A percentile compares a stretch with the other conserved stretches of the same genome.
Conservation (phyloP, 2,329 filamentous ascomycete genomes). For the Aspergillus spinulosporus region DNA sequence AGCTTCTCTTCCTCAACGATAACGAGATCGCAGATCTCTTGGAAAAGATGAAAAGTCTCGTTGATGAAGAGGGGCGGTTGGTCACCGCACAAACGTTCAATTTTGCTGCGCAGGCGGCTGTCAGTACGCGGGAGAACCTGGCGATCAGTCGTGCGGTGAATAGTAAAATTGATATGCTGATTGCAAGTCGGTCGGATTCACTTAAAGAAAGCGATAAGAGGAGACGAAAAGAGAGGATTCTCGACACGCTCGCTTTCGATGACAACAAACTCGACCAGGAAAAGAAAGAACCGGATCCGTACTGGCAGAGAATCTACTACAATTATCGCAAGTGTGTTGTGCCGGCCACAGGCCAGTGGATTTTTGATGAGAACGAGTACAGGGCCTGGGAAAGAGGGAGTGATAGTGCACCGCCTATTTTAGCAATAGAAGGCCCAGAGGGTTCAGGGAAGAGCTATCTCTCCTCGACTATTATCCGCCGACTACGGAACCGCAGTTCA, state of each 20-base stretch:
- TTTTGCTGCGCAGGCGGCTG: slow-evolving; percentile 17
- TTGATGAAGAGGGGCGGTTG: slow-evolving; percentile 20
- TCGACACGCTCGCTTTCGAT: slow-evolving; percentile 19
- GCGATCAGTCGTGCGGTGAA: slow-evolving; percentile 18
- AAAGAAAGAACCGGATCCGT: slow-evolving; percentile 17
- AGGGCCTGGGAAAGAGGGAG: slow-evolving; percentile 14
- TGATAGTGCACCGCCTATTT: slow-evolving; percentile 6
- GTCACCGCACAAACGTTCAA: slow-evolving; percentile 21
- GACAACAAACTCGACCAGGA: slow-evolving; percentile 21
- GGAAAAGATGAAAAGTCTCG: slow-evolving; percentile 19
- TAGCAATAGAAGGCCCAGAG: slow-evolving; percentile 21
- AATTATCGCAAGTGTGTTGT: slow-evolving; percentile 20
- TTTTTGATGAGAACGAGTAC: slow-evolving; percentile 18
- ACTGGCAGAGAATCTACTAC: slow-evolving; percentile 22
- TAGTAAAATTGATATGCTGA: slow-evolving; percentile 20
- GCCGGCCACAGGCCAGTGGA: slow-evolving; percentile 20
- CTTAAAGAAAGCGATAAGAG: slow-evolving; percentile 17
- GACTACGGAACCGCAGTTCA: slow-evolving; percentile 15
- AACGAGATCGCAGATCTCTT: slow-evolving; percentile 22
- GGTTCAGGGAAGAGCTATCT: slow-evolving; percentile 22
- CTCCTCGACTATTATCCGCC: slow-evolving; percentile 18
- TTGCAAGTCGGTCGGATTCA: slow-evolving; percentile 19
- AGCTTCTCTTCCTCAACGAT: slow-evolving; percentile 24
- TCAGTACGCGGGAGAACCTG: slow-evolving; percentile 16
- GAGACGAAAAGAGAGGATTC: slow-evolving; percentile 14